phyloP scores from a whole-genome alignment of 2,329 filamentous ascomycete genomes.

The Rutstroemia sp. region DNA sequence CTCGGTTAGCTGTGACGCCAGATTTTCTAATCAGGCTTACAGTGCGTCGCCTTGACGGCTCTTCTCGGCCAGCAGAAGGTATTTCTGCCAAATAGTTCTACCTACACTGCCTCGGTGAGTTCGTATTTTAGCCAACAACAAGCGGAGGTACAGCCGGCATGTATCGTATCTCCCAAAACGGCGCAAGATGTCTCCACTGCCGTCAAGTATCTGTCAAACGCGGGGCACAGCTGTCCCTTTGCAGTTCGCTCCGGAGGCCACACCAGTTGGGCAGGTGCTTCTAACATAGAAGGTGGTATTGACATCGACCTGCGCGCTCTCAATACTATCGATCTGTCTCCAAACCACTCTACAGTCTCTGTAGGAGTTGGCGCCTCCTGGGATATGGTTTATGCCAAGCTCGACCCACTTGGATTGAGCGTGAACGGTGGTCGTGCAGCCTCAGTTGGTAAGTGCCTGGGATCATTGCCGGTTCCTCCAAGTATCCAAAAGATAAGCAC shows the following conservation, averaged over 20 bases:
- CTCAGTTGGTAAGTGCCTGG: neutral
- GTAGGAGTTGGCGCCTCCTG: conserved; percentile 16
- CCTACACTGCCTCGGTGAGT: neutral
- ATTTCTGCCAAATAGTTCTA: neutral
- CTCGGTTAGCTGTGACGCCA: too few species aligned
- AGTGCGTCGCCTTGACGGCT: neutral
- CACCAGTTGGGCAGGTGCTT: conserved; percentile 10
- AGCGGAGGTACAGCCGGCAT: neutral
- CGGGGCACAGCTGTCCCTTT: conserved; percentile 18
- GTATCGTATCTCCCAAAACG: neutral
- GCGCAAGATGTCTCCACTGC: neutral
- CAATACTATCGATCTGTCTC: conserved; percentile 11
- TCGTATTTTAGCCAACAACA: neutral
- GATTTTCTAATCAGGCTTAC: neutral
- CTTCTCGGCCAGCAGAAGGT: neutral
- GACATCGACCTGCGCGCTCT: conserved; percentile 14
- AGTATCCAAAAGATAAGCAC: neutral
- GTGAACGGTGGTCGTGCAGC: neutral
- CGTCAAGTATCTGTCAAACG: neutral
- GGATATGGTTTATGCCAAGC: conserved; percentile 14
- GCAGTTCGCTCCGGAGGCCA: conserved; percentile 36
- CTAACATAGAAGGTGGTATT: conserved; percentile 16
- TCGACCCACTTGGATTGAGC: conserved; percentile 4
- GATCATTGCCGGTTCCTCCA: conserved; percentile 32
- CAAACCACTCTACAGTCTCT: conserved; percentile 5